Conservation (phyloP, 495 filamentous ascomycete genomes). For the Aspergillus carlsbadensis region DNA sequence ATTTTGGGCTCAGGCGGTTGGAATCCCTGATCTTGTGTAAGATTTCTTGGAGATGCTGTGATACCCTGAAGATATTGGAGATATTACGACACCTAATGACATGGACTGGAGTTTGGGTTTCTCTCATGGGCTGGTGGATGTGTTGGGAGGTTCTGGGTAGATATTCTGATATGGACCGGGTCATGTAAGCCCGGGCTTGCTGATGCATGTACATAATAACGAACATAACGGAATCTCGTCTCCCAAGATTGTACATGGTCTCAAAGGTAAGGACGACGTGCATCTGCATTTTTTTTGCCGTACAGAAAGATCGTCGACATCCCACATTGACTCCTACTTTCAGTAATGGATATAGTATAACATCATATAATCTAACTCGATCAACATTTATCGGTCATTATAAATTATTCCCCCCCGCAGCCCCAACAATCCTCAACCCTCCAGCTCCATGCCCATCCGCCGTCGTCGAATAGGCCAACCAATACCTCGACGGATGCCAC, state of each 20-base stretch:
- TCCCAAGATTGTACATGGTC: background rate
- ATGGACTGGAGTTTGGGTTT: no score
- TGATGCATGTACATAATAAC: background rate
- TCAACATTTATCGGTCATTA: slow-evolving; percentile 15
- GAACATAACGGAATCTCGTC: slow-evolving; percentile 5
- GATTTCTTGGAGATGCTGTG: background rate
- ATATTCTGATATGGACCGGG: background rate
- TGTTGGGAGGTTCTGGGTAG: background rate
- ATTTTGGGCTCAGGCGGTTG: slow-evolving; percentile 21
- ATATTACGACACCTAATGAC: no score
- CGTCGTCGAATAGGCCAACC: slow-evolving; percentile 86
- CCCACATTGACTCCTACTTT: no score
- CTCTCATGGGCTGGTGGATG: background rate
- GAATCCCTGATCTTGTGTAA: slow-evolving; percentile 14
- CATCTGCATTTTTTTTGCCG: no score
- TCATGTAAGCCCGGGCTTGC: background rate
- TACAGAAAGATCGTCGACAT: background rate
- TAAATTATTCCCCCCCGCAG: slow-evolving; percentile 45
- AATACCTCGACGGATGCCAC: slow-evolving; percentile 90
- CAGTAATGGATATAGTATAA: background rate
- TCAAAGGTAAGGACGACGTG: no score
- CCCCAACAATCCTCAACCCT: slow-evolving; percentile 78
- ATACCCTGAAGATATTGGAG: background rate
- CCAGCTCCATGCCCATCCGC: slow-evolving; percentile 70
- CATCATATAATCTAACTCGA: background rate